Conservation (phyloP, 768 basidiomycete species). For the Suillus luteus region DNA sequence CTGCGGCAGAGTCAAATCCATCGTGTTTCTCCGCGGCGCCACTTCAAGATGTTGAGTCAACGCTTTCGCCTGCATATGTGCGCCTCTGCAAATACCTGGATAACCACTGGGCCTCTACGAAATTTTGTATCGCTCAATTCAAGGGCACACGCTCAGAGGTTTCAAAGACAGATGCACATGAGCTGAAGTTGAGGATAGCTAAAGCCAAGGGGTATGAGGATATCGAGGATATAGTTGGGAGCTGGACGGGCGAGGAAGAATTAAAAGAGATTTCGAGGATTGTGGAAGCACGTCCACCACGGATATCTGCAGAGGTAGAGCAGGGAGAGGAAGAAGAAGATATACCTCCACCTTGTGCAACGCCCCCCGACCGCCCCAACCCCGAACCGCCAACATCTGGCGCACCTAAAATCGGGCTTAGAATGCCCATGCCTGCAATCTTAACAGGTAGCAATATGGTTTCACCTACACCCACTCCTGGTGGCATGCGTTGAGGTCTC, state of each 20-base stretch:
- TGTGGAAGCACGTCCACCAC: constrained; percentile 37
- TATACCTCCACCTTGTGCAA: constrained; percentile 37
- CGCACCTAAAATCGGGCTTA: constrained; percentile 46
- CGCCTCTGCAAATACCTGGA: constrained; percentile 74
- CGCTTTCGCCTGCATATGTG: constrained; percentile 71
- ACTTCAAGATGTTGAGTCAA: constrained; percentile 65
- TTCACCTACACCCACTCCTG: constrained; percentile 47
- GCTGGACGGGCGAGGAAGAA: constrained; percentile 64
- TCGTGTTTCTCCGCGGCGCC: constrained; percentile 79
- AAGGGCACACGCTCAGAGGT: constrained; percentile 60
- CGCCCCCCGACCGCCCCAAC: constrained; percentile 55
- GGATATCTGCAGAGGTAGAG: constrained; percentile 6
- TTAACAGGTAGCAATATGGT: constrained; percentile 45
- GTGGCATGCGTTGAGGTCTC: constrained; percentile 4
- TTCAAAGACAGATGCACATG: constrained; percentile 60
- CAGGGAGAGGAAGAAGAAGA: constrained; percentile 29
- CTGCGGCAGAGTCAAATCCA: constrained; percentile 91
- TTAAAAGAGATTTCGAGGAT: constrained; percentile 54
- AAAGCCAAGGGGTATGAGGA: constrained; percentile 64
- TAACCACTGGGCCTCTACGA: constrained; percentile 83
- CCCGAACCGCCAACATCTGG: constrained; percentile 56
- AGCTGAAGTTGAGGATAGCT: constrained; percentile 52
- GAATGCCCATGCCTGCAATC: constrained; percentile 39
- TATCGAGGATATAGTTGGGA: constrained; percentile 50
- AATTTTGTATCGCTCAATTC: constrained; percentile 86